Base-by-base conservation (phyloP, 202 grass and related monocot genomes). In the Bolboschoenoplectus hybrid region DNA sequence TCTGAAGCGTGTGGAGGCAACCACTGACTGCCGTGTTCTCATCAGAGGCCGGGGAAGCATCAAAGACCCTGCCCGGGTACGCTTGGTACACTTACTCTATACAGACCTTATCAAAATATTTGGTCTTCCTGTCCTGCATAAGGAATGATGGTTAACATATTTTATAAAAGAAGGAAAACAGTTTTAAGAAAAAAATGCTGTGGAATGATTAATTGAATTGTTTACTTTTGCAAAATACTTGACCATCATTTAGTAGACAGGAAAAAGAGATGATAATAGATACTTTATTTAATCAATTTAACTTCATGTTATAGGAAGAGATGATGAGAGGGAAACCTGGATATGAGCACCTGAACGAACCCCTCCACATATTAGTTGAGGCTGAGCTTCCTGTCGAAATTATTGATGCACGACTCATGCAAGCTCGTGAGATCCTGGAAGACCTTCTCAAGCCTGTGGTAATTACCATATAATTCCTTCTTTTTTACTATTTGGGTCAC, bases 271-370 rank as follows among this genome's bases (percentile, higher is more conserved):
- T 69, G 3, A 5, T 20, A 65, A 68, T 56, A 26, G 26, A 26
- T 87, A 14, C 43, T 17, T 61, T 81, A 6, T 10, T 56, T 13
- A 74, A 5, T 61, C 10, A 1, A 63, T 78, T 14, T 55, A 80
- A 61, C 38, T 80, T 1, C 13, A 39, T 62, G 44, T 43, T 17
- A 40, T 82, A 99, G 97, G 97, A 97, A 88, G 93, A 99, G 3
- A 91, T 99, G 93, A 97, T 99, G 97, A 83, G 93, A 84, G 93
- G 97, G 34, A 99, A 99, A 73, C 92, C 92, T 56, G 93, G 97
- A 19, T 99, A 99, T 87, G 97, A 99, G 83, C 97, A 99, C 90
- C 85, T 99, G 68, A 99, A 99, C 72, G 93, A 99, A 84, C 97
- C 97, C 86, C 93, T 99, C 49, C 97, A 99, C 86, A 94, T 99